Evolutionary conservation across 345 rosid genomes (phyloP).

Genomic region (Rubroshorea leprosula): DNA sequence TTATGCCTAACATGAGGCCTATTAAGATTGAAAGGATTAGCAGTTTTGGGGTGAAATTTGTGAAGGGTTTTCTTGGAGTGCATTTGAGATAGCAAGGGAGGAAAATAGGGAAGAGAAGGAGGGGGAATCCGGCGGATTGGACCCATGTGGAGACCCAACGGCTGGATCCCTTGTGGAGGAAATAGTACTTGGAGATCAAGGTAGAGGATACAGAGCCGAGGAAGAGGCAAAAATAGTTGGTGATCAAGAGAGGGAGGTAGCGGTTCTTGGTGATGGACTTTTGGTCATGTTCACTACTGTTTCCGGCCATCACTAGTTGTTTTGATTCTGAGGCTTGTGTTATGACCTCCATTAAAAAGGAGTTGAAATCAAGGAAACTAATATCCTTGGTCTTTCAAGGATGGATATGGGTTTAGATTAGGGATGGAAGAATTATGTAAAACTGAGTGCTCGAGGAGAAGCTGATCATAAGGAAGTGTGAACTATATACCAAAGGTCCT

Average conservation of each 20-base stretch:
- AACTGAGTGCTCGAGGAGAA: too few relatives aligned
- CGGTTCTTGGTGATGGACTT: conserved; percentile 30
- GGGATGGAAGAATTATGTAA: too few relatives aligned
- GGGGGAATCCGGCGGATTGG: conserved; percentile 83
- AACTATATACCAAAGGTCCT: too few relatives aligned
- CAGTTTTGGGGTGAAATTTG: conserved; percentile 46
- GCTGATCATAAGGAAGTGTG: too few relatives aligned
- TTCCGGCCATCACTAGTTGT: too few relatives aligned
- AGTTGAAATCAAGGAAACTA: too few relatives aligned
- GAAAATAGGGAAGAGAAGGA: conserved; percentile 52
- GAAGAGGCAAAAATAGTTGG: conserved; percentile 46
- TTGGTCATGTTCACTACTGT: too few relatives aligned
- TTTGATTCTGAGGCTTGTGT: too few relatives aligned
- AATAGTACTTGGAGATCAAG: conserved; percentile 70
- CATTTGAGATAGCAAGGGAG: conserved; percentile 40
- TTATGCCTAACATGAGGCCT: conserved; percentile 73
- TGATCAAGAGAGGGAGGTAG: conserved; percentile 36
- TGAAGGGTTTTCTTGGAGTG: conserved; percentile 48
- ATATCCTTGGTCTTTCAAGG: too few relatives aligned
- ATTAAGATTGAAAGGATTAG: conserved; percentile 33
- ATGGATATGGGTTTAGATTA: too few relatives aligned
- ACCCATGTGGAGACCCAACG: conserved; percentile 96
- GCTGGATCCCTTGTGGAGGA: conserved; percentile 73
- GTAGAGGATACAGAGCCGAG: conserved; percentile 66
- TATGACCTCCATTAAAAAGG: too few relatives aligned